These are phyloP conservation scores for Hypoxylon sp. DNA, from an alignment of 2,329 filamentous ascomycete genomes.

Conservation along the genomic window DNA sequence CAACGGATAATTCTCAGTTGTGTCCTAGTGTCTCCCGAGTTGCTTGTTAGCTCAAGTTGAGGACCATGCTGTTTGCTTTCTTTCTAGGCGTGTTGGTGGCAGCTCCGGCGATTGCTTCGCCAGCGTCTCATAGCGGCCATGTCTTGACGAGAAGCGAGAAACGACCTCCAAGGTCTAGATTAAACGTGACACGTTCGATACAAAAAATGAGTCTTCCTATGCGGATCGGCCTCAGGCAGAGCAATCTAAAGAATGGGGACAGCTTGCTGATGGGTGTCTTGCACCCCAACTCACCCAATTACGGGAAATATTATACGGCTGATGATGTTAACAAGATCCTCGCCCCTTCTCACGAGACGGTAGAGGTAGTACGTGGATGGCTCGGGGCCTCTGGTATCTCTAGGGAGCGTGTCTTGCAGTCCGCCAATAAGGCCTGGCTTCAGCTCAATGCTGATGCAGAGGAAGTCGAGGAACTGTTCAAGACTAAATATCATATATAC, in stretches of 20 bases:
- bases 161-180: not conserved
- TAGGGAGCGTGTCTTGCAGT: constrained; percentile 43
- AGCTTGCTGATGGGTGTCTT: constrained; percentile 2
- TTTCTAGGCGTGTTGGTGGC: not conserved
- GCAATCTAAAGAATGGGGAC: not conserved
- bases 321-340: not conserved
- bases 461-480: constrained; percentile 54
- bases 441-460: constrained; percentile 55
- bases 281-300: constrained; percentile 6
- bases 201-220: not conserved
- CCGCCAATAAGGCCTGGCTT: constrained; percentile 53
- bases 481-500: constrained; percentile 48
- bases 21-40: not conserved
- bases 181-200: not conserved
- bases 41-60: not conserved
- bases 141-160: constrained; percentile 8
- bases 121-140: not conserved
- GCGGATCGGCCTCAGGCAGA: not conserved
- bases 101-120: not conserved
- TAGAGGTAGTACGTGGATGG: constrained; percentile 48
- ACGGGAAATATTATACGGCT: constrained; percentile 2
- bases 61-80: not conserved
- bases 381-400: constrained; percentile 45
- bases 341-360: not conserved
- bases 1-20: not conserved